These are phyloP conservation scores for Pistacia atlantica DNA, from an alignment of 345 rosid genomes.

Conservation along the genomic window DNA sequence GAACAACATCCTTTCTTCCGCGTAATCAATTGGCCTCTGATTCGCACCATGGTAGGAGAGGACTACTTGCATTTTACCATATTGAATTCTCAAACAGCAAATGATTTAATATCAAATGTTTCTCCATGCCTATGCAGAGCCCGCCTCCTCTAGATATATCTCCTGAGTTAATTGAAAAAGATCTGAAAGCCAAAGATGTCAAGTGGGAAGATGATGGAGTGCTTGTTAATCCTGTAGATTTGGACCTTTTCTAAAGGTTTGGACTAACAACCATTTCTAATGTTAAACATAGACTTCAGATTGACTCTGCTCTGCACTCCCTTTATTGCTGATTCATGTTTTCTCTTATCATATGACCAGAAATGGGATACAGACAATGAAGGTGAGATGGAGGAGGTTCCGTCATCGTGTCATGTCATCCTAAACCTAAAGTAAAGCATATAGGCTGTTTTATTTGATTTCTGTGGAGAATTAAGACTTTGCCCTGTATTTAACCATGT, in stretches of 20 bases:
- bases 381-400: too few species aligned
- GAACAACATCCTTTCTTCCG: constrained; percentile 91
- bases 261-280: background rate
- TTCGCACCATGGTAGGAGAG: constrained; percentile 75
- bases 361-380: too few species aligned
- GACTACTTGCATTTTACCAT: background rate
- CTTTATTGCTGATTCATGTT: too few species aligned
- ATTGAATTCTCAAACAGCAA: background rate
- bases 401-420: too few species aligned
- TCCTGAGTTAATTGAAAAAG: constrained; percentile 51
- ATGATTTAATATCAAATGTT: background rate
- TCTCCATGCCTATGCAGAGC: constrained; percentile 41
- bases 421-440: too few species aligned
- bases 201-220: constrained; percentile 91
- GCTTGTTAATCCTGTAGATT: constrained; percentile 56
- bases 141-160: constrained; percentile 82
- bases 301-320: too few species aligned
- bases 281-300: too few species aligned
- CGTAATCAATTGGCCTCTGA: constrained; percentile 89
- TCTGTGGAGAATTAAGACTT: too few species aligned
- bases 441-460: too few species aligned
- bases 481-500: background rate
- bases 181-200: constrained; percentile 57
- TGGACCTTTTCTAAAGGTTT: constrained; percentile 65
- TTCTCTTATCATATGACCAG: too few species aligned